Evolutionary conservation across 768 basidiomycete species (phyloP).

Genomic region (Mycena galopus): DNA sequence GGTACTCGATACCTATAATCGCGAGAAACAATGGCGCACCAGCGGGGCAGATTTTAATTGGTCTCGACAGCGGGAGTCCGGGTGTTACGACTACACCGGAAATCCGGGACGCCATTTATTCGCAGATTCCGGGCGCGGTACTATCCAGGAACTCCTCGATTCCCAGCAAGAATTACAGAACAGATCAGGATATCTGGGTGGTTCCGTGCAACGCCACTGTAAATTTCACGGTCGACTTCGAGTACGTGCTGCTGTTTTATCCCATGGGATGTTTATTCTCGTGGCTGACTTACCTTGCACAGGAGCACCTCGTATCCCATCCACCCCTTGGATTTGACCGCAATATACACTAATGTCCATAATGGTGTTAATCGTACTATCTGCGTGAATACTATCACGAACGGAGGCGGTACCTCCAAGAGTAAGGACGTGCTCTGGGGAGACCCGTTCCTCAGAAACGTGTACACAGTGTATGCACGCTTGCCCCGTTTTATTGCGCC

Average conservation of each 20-base stretch:
- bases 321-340: conserved; percentile 1
- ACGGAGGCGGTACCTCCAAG: not conserved
- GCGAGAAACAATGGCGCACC: not conserved
- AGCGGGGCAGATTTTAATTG: not conserved
- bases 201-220: too few relatives aligned
- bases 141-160: not conserved
- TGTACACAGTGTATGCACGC: not conserved
- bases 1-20: not conserved
- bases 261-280: too few relatives aligned
- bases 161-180: not conserved
- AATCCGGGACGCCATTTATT: not conserved
- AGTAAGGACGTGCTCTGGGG: not conserved
- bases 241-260: not conserved
- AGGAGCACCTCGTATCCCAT: not conserved
- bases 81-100: not conserved
- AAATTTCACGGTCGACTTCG: not conserved
- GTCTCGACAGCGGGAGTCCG: not conserved
- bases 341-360: not conserved
- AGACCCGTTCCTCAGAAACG: not conserved
- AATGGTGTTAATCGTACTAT: not conserved
- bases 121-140: not conserved
- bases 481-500: not conserved
- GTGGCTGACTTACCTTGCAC: too few relatives aligned
- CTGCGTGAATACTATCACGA: not conserved
- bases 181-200: not conserved